phyloP scores from a whole-genome alignment of 176 grass and related monocot genomes.

The Triticum turgidum region DNA sequence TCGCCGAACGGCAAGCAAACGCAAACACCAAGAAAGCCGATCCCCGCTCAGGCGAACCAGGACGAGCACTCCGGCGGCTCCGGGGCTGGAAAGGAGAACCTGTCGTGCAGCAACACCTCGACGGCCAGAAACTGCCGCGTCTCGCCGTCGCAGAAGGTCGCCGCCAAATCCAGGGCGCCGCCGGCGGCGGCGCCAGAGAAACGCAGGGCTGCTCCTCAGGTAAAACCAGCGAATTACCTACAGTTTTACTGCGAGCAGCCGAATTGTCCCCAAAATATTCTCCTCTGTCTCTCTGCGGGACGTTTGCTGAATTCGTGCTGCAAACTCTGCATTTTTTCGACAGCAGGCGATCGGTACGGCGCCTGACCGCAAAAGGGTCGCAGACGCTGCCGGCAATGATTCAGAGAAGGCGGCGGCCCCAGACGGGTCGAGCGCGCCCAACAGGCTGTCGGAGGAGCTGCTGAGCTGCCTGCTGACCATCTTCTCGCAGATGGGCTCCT shows the following conservation, averaged over 20 bases:
- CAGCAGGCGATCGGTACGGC: slow-evolving; percentile 34
- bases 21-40: slow-evolving; percentile 39
- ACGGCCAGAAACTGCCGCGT: slow-evolving; percentile 38
- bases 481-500: slow-evolving; percentile 57
- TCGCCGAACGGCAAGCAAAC: slow-evolving; percentile 39
- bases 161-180: slow-evolving; percentile 33
- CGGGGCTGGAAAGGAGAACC: slow-evolving; percentile 74
- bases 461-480: slow-evolving; percentile 75
- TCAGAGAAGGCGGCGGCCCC: slow-evolving; percentile 28
- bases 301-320: slow-evolving; percentile 9
- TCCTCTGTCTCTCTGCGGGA: no score
- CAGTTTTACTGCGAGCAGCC: not conserved
- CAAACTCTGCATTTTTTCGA: not conserved
- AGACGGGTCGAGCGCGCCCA: slow-evolving; percentile 47
- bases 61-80: slow-evolving; percentile 21
- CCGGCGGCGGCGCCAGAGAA: slow-evolving; percentile 33
- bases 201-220: slow-evolving; percentile 42
- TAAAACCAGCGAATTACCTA: slow-evolving; percentile 10
- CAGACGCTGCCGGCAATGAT: slow-evolving; percentile 34
- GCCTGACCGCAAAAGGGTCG: slow-evolving; percentile 39
- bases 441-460: slow-evolving; percentile 88
- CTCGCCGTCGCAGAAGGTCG: slow-evolving; percentile 44
- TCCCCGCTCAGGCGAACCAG: not conserved
- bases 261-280: not conserved
- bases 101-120: slow-evolving; percentile 47